Percentiles rank a stretch among this genome's conserved stretches.
These are phyloP conservation scores for Candida coleopterorum DNA, from an alignment of 805 yeast genomes.

Conservation along the genomic window DNA sequence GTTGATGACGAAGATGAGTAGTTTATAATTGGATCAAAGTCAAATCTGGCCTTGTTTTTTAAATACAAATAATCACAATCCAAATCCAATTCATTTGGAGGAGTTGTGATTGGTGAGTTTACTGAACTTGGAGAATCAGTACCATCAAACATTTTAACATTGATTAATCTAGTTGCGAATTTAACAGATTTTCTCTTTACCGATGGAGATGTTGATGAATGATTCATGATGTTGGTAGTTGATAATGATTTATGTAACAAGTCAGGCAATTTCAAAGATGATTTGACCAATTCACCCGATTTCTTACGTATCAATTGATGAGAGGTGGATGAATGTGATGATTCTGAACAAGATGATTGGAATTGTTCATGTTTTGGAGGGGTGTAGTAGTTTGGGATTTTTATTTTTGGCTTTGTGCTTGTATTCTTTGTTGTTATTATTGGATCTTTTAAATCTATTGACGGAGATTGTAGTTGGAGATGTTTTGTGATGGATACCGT, in stretches of 20 bases:
- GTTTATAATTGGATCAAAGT: conserved; percentile 17
- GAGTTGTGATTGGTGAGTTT: conserved; percentile 47
- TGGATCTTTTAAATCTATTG: neutral
- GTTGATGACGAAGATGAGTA: conserved; percentile 15
- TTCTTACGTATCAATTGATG: conserved; percentile 62
- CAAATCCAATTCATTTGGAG: conserved; percentile 14
- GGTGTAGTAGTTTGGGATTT: conserved; percentile 8
- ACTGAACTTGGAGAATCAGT: conserved; percentile 58
- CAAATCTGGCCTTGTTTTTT: conserved; percentile 23
- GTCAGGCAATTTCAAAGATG: conserved; percentile 55
- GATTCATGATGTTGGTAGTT: conserved; percentile 13
- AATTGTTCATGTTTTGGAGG: conserved; percentile 5
- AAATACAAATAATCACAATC: conserved; percentile 11
- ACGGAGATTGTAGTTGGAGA: neutral
- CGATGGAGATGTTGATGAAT: conserved; percentile 12
- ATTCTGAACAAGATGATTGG: conserved; percentile 1
- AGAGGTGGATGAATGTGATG: conserved; percentile 6
- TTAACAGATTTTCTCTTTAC: conserved; percentile 49
- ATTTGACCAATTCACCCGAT: conserved; percentile 79
- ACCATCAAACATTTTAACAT: conserved; percentile 61
- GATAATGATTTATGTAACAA: conserved; percentile 20
- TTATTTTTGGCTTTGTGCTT: conserved; percentile 1
- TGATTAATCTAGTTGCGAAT: conserved; percentile 57
- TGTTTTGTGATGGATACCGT: neutral
- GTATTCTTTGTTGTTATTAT: neutral